Evolutionary conservation across 202 grass and related monocot species (phyloP).

Genomic region (Schoenoplectus triqueter): DNA sequence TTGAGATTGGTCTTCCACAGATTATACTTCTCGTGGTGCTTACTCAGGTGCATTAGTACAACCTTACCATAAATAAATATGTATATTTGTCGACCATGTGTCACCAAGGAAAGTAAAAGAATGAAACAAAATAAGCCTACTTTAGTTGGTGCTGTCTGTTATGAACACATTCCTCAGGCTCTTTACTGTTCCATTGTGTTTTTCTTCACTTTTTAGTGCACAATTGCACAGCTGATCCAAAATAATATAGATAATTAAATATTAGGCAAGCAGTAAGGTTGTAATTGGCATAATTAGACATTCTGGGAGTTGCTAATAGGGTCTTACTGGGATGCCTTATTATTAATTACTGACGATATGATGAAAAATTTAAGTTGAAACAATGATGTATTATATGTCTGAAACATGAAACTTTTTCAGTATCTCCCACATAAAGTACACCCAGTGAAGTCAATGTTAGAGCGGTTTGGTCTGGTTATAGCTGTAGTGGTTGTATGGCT

Average conservation of each 20-base stretch:
- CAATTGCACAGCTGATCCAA: neutral
- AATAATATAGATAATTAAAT: neutral
- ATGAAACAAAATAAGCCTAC: slow-evolving; percentile 21
- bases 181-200: neutral
- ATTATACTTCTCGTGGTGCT: slow-evolving; percentile 69
- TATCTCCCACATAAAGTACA: slow-evolving; percentile 64
- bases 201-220: neutral
- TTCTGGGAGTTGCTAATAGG: neutral
- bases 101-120: neutral
- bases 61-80: slow-evolving; percentile 7
- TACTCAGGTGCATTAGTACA: slow-evolving; percentile 64
- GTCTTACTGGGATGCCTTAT: neutral
- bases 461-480: slow-evolving; percentile 75
- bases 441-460: slow-evolving; percentile 52
- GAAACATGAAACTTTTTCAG: slow-evolving; percentile 46
- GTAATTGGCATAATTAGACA: neutral
- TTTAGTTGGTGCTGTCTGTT: neutral
- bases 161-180: neutral
- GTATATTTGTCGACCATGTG: neutral
- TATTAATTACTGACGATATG: neutral
- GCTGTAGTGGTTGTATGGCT: slow-evolving; percentile 80
- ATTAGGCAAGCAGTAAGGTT: neutral
- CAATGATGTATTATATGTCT: neutral
- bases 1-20: slow-evolving; percentile 86
- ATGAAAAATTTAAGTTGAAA: neutral